Conservation (phyloP, 1,139 yeast genomes). For the Blastobotrys serpentis region DNA sequence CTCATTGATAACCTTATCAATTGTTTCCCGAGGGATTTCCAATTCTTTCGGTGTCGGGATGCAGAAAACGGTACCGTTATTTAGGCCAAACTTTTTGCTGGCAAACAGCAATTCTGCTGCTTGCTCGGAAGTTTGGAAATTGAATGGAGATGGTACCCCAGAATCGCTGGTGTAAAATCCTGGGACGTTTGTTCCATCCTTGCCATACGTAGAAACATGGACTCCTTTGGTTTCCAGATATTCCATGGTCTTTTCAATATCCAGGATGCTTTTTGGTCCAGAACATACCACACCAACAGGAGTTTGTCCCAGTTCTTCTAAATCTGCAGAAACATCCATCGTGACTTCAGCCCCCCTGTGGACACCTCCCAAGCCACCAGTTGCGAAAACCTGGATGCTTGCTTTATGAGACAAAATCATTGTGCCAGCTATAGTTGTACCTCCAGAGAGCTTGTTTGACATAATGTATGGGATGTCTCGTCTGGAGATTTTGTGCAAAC, state of each 20-base stretch:
- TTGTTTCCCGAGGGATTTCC: constrained; percentile 57
- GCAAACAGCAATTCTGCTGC: constrained; percentile 65
- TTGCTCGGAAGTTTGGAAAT: constrained; percentile 49
- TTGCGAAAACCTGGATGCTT: constrained; percentile 82
- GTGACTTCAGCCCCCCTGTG: constrained; percentile 74
- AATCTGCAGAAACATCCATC: constrained; percentile 83
- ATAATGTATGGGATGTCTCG: constrained; percentile 77
- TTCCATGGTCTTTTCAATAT: constrained; percentile 78
- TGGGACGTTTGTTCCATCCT: constrained; percentile 60
- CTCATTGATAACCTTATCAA: constrained; percentile 53
- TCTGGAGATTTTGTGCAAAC: constrained; percentile 66
- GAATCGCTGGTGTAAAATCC: constrained; percentile 82
- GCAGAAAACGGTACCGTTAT: constrained; percentile 74
- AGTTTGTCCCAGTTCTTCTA: constrained; percentile 78
- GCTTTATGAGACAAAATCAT: constrained; percentile 77
- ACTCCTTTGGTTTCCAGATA: constrained; percentile 86
- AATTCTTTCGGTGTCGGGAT: constrained; percentile 72
- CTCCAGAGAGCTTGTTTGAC: constrained; percentile 66
- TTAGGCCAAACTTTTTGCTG: constrained; percentile 49
- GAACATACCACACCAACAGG: constrained; percentile 88
- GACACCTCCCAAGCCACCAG: constrained; percentile 94
- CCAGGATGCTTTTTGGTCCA: constrained; percentile 86
- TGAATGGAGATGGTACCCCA: constrained; percentile 68
- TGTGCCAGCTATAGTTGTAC: constrained; percentile 88
- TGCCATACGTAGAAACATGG: constrained; percentile 50